phyloP scores from a whole-genome alignment of 345 rosid genomes.

The Eucalyptus urophylla region DNA sequence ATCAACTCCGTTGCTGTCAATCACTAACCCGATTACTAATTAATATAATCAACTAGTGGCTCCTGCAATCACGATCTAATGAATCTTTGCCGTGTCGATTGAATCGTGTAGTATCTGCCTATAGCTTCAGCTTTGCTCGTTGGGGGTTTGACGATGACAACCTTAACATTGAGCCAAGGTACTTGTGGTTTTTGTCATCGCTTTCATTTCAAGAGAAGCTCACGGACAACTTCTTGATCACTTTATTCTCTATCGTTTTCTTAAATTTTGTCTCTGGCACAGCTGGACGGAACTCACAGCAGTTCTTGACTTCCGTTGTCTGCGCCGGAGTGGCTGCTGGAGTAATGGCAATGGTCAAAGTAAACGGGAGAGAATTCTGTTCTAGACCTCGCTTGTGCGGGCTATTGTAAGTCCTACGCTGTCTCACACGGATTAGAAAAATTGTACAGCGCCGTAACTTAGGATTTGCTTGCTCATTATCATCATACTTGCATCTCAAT shows the following conservation, averaged over 20 bases:
- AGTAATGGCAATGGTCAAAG: constrained; percentile 64
- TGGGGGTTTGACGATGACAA: constrained; percentile 79
- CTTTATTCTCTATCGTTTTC: background rate
- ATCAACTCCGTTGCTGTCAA: background rate
- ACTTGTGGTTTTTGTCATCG: background rate
- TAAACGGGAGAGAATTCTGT: constrained; percentile 82
- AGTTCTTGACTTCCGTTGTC: constrained; percentile 49
- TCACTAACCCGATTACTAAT: background rate
- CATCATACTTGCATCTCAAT: background rate
- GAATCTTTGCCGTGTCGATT: background rate
- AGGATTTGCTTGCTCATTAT: background rate
- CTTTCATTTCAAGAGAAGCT: background rate
- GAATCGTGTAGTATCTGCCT: constrained; percentile 69
- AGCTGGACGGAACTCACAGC: constrained; percentile 76
- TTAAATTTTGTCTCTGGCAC: background rate
- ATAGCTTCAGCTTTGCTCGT: constrained; percentile 82
- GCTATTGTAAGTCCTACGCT: constrained; percentile 24
- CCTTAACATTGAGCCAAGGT: constrained; percentile 90
- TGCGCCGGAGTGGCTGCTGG: constrained; percentile 95
- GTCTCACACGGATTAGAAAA: background rate
- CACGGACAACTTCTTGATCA: background rate
- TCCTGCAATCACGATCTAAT: background rate
- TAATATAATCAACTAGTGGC: background rate
- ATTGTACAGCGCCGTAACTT: background rate
- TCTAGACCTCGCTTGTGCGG: constrained; percentile 93